These are phyloP conservation scores for Trichosporon sp. DNA, from an alignment of 1,284 basidiomycete species.

Conservation along the genomic window DNA sequence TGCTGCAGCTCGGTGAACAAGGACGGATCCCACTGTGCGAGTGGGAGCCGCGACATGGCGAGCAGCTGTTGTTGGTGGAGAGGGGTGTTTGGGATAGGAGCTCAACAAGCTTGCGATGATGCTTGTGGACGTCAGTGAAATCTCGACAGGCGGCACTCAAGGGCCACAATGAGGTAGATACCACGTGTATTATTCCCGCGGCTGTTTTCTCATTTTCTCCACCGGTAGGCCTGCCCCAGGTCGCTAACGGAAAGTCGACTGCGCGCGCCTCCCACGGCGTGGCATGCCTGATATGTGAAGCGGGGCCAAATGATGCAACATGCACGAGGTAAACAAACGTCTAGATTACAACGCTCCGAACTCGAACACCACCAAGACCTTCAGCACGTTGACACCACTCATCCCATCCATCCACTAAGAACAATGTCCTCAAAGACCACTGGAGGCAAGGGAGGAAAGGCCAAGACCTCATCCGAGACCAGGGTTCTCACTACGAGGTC, in stretches of 20 bases:
- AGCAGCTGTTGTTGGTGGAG: not conserved
- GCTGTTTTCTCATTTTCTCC: not conserved
- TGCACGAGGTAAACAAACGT: constrained; percentile 3
- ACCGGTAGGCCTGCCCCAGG: not conserved
- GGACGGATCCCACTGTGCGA: constrained; percentile 37
- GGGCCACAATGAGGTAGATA: not conserved
- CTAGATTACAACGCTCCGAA: constrained; percentile 3
- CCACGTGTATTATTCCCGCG: constrained; percentile 2
- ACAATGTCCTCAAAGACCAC: constrained; percentile 45
- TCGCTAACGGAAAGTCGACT: not conserved
- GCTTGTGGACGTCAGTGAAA: constrained; percentile 4
- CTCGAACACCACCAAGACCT: constrained; percentile 17
- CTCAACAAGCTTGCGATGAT: constrained; percentile 8
- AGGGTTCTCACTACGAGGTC: constrained; percentile 62
- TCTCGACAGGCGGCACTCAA: not conserved
- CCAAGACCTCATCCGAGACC: constrained; percentile 48
- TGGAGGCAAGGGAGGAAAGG: constrained; percentile 51
- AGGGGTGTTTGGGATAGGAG: not conserved
- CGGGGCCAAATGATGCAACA: not conserved
- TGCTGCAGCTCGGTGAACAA: constrained; percentile 38
- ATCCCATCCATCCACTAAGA: constrained; percentile 16
- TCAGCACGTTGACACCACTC: constrained; percentile 7
- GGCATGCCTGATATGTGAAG: not conserved
- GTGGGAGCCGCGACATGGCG: constrained; percentile 27
- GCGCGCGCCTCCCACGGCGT: not conserved